Conservation (phyloP, 208 protist species). For the Acanthamoeba triangularis region DNA sequence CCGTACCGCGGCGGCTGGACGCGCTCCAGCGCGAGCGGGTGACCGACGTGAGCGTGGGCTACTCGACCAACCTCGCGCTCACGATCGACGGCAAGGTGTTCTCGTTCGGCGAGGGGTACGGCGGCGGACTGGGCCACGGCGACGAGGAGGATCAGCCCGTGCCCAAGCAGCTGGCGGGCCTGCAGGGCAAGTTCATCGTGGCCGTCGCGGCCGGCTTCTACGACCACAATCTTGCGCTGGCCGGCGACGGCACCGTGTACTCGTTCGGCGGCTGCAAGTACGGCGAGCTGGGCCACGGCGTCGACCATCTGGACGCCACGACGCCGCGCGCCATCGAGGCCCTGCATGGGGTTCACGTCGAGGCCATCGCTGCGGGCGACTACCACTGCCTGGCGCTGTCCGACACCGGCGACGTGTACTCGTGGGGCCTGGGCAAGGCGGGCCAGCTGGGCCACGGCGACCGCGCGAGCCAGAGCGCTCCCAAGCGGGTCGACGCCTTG, state of each 20-base stretch:
- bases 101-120: constrained; percentile 51
- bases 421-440: constrained; percentile 32
- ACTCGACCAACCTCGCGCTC: constrained; percentile 63
- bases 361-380: constrained; percentile 51
- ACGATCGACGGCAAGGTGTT: constrained; percentile 28
- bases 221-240: not conserved
- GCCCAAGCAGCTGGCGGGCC: constrained; percentile 20
- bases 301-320: not conserved
- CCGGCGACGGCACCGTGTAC: not conserved
- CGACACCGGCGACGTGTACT: not conserved
- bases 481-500: constrained; percentile 6
- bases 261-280: constrained; percentile 54
- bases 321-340: not conserved
- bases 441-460: constrained; percentile 79
- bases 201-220: constrained; percentile 13
- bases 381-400: constrained; percentile 27
- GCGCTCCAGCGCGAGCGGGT: not conserved
- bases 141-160: constrained; percentile 36
- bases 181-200: constrained; percentile 5
- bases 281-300: constrained; percentile 57
- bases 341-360: not conserved
- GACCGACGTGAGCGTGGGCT: constrained; percentile 70
- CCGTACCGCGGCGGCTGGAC: constrained; percentile 77
- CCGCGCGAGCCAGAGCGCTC: not conserved
- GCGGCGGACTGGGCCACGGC: constrained; percentile 68